Conservation (phyloP, 176 grass and related monocot genomes). For the Oryza punctata region DNA sequence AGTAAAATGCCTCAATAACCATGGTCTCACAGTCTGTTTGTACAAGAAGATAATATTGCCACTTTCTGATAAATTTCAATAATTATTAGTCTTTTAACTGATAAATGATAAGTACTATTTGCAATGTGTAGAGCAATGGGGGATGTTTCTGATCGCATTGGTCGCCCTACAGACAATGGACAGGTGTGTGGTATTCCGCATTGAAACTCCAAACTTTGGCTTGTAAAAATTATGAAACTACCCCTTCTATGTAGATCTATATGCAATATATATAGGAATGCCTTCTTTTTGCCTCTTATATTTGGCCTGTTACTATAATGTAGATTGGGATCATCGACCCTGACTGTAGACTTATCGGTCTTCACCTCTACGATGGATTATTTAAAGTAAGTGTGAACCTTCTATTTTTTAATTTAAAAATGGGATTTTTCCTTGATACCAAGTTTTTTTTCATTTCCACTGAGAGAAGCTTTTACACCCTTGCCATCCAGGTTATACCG, state of each 20-base stretch:
- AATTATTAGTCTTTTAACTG: neutral
- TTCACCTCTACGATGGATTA: slow-evolving; percentile 94
- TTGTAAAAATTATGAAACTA: slow-evolving; percentile 5
- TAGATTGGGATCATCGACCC: slow-evolving; percentile 98
- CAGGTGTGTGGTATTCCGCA: slow-evolving; percentile 51
- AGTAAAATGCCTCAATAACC: neutral
- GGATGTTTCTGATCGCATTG: slow-evolving; percentile 99
- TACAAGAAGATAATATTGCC: slow-evolving; percentile 9
- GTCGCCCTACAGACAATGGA: slow-evolving; percentile 94
- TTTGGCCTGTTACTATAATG: slow-evolving; percentile 5
- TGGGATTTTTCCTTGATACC: slow-evolving; percentile 3
- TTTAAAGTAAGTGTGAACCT: slow-evolving; percentile 68
- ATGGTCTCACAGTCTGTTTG: neutral
- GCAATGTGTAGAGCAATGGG: slow-evolving; percentile 81
- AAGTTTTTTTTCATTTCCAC: neutral
- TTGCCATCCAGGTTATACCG: slow-evolving; percentile 82
- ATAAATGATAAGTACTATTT: slow-evolving; percentile 26
- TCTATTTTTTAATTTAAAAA: slow-evolving; percentile 7
- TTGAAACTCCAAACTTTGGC: neutral
- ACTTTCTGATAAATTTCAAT: neutral
- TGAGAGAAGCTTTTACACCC: neutral
- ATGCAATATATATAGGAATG: neutral
- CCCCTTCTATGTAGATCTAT: slow-evolving; percentile 2
- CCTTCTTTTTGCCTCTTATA: neutral
- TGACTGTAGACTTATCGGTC: slow-evolving; percentile 91